These are phyloP conservation scores for Medicago lupulina DNA, from an alignment of 306 rosid species.

Conservation along the genomic window DNA sequence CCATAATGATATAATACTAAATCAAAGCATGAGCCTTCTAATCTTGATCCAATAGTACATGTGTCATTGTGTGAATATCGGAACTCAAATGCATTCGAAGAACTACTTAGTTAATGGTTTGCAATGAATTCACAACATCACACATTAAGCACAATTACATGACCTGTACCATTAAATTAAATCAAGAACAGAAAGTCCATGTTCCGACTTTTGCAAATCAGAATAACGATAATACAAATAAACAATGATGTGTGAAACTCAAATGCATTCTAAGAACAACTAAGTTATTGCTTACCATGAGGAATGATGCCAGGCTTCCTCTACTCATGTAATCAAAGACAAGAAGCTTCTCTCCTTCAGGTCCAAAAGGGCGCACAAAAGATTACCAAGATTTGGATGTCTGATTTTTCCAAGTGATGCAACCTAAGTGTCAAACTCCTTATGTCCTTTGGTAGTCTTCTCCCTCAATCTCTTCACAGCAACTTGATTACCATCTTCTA, in stretches of 20 bases:
- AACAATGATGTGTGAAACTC: background rate
- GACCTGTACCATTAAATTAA: background rate
- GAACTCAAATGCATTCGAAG: background rate
- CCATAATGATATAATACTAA: background rate
- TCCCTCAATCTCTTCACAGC: conserved; percentile 93
- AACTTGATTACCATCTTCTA: conserved; percentile 86
- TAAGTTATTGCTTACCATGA: conserved; percentile 67
- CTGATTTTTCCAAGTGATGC: conserved; percentile 80
- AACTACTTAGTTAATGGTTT: background rate
- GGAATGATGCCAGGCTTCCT: conserved; percentile 89
- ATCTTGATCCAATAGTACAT: background rate
- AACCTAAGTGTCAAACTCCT: conserved; percentile 83
- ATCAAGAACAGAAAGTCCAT: background rate
- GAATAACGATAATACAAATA: background rate
- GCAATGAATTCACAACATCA: background rate
- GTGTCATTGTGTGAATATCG: background rate
- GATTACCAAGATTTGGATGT: conserved; percentile 77
- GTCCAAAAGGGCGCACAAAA: conserved; percentile 73
- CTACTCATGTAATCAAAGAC: conserved; percentile 85
- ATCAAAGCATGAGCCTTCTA: background rate
- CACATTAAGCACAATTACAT: background rate
- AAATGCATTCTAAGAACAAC: background rate
- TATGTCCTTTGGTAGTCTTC: conserved; percentile 79
- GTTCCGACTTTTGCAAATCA: background rate
- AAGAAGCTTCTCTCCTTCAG: conserved; percentile 74